These are phyloP conservation scores for Candida sp. DNA, from an alignment of 1,139 yeast genomes.

Conservation along the genomic window DNA sequence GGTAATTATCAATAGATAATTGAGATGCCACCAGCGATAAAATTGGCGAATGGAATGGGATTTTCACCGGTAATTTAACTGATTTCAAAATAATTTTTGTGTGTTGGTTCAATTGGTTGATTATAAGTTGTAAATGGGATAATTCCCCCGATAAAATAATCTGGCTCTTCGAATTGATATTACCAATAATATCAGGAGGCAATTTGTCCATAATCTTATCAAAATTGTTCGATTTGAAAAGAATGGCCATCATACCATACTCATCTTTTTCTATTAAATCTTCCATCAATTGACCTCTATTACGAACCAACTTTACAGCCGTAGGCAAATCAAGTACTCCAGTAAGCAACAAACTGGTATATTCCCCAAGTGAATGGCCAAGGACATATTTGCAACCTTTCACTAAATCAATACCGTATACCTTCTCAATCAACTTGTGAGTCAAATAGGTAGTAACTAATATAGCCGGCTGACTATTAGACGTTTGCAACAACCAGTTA, in stretches of 20 bases:
- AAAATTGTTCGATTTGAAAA: constrained; percentile 21
- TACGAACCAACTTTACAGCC: constrained; percentile 47
- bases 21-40: constrained; percentile 35
- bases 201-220: constrained; percentile 13
- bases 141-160: constrained; percentile 42
- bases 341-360: constrained; percentile 45
- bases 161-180: constrained; percentile 41
- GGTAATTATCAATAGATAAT: constrained; percentile 15
- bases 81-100: constrained; percentile 18
- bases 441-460: constrained; percentile 44
- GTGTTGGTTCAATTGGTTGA: constrained; percentile 15
- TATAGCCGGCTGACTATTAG: constrained; percentile 63
- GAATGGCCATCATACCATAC: constrained; percentile 39
- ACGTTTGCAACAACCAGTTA: constrained; percentile 31
- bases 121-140: constrained; percentile 14
- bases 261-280: constrained; percentile 12
- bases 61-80: constrained; percentile 40
- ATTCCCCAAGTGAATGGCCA: constrained; percentile 64
- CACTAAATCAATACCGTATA: constrained; percentile 20
- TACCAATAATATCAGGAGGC: constrained; percentile 27
- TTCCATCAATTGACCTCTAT: constrained; percentile 54
- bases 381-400: constrained; percentile 23
- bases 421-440: constrained; percentile 22
- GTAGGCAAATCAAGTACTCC: constrained; percentile 36
- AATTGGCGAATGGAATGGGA: constrained; percentile 51